A percentile compares a stretch with the other conserved stretches of the same genome.
Conservation (phyloP, 2,329 filamentous ascomycete genomes). For the Ilyonectria destructans region DNA sequence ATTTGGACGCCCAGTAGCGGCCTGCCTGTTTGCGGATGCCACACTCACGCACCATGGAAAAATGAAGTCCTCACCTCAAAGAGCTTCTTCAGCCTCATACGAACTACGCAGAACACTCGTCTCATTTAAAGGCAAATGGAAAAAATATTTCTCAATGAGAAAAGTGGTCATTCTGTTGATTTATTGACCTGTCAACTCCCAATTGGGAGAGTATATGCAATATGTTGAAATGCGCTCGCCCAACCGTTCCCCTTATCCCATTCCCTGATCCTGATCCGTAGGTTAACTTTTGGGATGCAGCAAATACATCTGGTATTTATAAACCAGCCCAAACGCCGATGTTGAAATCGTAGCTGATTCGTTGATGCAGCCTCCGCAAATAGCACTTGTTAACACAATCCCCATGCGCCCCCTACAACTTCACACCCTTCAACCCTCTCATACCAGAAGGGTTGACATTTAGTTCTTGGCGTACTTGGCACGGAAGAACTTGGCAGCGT, state of each 20-base stretch:
- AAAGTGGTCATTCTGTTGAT: slow-evolving; percentile 52
- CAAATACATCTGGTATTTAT: slow-evolving; percentile 56
- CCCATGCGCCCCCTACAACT: slow-evolving; percentile 42
- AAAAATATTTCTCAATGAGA: slow-evolving; percentile 43
- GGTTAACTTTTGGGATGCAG: slow-evolving; percentile 57
- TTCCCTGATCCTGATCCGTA: slow-evolving; percentile 52
- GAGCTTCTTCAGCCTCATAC: too few species aligned
- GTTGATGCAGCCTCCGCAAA: slow-evolving; percentile 57
- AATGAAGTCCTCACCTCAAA: neutral
- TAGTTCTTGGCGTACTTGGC: slow-evolving; percentile 82
- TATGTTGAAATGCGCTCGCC: slow-evolving; percentile 60
- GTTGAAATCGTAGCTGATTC: slow-evolving; percentile 70
- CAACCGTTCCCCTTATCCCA: slow-evolving; percentile 47
- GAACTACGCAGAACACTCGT: neutral
- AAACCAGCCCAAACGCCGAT: slow-evolving; percentile 68
- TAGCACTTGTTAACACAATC: slow-evolving; percentile 53
- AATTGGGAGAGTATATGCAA: slow-evolving; percentile 57
- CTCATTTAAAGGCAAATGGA: neutral
- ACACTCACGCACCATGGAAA: neutral
- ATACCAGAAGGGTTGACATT: slow-evolving; percentile 47
- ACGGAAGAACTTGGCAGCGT: slow-evolving; percentile 97
- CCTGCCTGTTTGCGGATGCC: too few species aligned
- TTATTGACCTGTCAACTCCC: slow-evolving; percentile 50
- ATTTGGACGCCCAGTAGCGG: neutral
- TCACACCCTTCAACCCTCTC: slow-evolving; percentile 40